Base-by-base conservation (phyloP, 306 rosid genomes). In the Glycyrrhiza uralensis region DNA sequence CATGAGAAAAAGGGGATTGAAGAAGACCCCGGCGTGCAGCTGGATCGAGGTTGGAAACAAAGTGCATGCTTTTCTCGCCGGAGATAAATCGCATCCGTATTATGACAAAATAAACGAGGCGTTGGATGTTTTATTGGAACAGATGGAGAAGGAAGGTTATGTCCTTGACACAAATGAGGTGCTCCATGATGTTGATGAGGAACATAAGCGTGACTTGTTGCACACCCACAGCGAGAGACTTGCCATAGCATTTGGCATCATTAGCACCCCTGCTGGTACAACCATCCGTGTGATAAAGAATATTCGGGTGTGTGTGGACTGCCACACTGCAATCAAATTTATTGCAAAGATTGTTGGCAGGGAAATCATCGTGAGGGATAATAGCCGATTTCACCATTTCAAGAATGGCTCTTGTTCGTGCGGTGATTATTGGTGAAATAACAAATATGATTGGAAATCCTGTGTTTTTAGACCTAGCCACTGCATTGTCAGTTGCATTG, bases 311-410 rank as follows among this genome's bases (percentile, higher is more conserved):
- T 93, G 98, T 36, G 60, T 54, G 59, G 97, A 93, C 50, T 88
- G 97, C 74, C 98, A 93, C 60, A 76, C 83, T 0, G 97, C 93
- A 35, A 88, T 82, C 4, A 93, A 93, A 62, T 78, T 80, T 63
- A 93, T 93, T 17, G 80, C 96, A 2, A 90, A 84, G 75, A 88
- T 93, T 23, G 88, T 83, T 41, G 89, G 88, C 29, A 77, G 98
- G 81, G 98, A 93, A 82, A 88, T 93, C 9, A 70, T 88, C 39
- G 90, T 93, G 62, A 83, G 98, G 83, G 97, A 93, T 71, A 89
- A 84, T 41, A 93, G 90, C 68, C 78, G 98, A 60, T 93, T 90
- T 84, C 98, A 93, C 84, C 97, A 90, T 86, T 90, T 93, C 58
- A 85, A 66, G 60, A 82, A 81, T 18, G 93, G 93, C 28, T 66